A percentile compares a stretch with the other conserved stretches of the same genome.
These are phyloP conservation scores for Cinchona pubescens DNA, from an alignment of 257 asterid genomes.

Conservation along the genomic window DNA sequence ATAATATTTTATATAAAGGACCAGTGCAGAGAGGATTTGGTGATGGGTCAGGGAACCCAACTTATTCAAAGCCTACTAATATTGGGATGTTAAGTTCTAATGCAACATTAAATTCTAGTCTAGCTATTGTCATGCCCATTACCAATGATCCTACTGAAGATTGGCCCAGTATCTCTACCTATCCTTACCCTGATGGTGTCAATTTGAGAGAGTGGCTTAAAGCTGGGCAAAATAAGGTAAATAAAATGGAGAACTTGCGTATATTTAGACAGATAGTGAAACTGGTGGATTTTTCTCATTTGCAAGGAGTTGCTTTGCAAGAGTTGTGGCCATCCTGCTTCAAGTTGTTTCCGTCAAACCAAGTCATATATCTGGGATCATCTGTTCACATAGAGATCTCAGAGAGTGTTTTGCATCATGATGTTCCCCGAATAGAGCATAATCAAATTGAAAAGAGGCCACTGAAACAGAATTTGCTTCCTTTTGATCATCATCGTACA, in stretches of 20 bases:
- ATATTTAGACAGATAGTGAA: conserved; percentile 73
- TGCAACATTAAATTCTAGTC: conserved; percentile 32
- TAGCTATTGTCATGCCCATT: conserved; percentile 36
- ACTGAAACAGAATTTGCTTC: conserved; percentile 29
- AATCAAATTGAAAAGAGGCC: conserved; percentile 47
- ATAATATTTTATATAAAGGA: conserved; percentile 53
- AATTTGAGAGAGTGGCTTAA: conserved; percentile 79
- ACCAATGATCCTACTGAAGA: conserved; percentile 40
- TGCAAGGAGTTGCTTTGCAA: conserved; percentile 59
- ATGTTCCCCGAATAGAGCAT: conserved; percentile 29
- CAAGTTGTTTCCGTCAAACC: conserved; percentile 54
- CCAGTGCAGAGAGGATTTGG: conserved; percentile 40
- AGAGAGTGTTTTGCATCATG: conserved; percentile 38
- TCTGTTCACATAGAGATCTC: conserved; percentile 29
- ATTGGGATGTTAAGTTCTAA: conserved; percentile 32
- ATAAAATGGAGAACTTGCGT: conserved; percentile 55
- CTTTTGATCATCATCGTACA: conserved; percentile 31
- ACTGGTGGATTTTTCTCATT: conserved; percentile 71
- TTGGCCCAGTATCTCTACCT: conserved; percentile 24
- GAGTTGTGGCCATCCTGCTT: conserved; percentile 77
- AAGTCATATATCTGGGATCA: conserved; percentile 58
- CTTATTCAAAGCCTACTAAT: conserved; percentile 30
- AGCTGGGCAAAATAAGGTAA: conserved; percentile 45
- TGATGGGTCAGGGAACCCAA: conserved; percentile 29
- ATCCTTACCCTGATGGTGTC: conserved; percentile 40